These are phyloP conservation scores for Lumnitzera littorea DNA, from an alignment of 345 rosid genomes.

Conservation along the genomic window DNA sequence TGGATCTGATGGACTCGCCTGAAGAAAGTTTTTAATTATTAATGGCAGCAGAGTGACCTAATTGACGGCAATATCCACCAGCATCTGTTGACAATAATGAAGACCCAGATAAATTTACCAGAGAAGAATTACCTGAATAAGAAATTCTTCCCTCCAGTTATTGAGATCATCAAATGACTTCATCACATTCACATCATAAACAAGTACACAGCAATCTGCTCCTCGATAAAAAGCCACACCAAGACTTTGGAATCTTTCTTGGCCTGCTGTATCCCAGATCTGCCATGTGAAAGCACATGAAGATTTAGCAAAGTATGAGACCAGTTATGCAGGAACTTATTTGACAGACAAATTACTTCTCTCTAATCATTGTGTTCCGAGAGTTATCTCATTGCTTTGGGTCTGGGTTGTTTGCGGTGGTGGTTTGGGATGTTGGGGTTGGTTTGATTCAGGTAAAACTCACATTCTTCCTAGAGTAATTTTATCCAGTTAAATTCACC, in stretches of 20 bases:
- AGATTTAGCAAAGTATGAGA: neutral
- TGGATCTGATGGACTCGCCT: slow-evolving; percentile 97
- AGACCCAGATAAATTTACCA: too few species aligned
- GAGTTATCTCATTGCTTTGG: too few species aligned
- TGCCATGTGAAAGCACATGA: slow-evolving; percentile 15
- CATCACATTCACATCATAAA: slow-evolving; percentile 72
- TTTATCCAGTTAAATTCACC: too few species aligned
- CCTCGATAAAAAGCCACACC: slow-evolving; percentile 62
- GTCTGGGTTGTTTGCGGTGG: too few species aligned
- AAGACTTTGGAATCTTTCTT: slow-evolving; percentile 77
- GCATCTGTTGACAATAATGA: neutral
- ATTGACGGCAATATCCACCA: too few species aligned
- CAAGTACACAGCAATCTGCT: slow-evolving; percentile 60
- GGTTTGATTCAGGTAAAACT: too few species aligned
- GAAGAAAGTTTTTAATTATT: slow-evolving; percentile 9
- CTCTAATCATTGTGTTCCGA: too few species aligned
- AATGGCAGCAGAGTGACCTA: too few species aligned
- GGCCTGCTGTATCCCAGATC: slow-evolving; percentile 92
- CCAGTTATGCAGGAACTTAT: neutral
- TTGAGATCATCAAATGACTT: slow-evolving; percentile 74
- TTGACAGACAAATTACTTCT: too few species aligned
- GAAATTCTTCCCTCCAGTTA: slow-evolving; percentile 84
- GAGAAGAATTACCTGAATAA: slow-evolving; percentile 52
- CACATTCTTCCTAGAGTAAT: too few species aligned
- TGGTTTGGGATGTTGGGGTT: too few species aligned